These are phyloP conservation scores for Hypoxylon sp. DNA, from an alignment of 2,329 filamentous ascomycete species.

Conservation along the genomic window DNA sequence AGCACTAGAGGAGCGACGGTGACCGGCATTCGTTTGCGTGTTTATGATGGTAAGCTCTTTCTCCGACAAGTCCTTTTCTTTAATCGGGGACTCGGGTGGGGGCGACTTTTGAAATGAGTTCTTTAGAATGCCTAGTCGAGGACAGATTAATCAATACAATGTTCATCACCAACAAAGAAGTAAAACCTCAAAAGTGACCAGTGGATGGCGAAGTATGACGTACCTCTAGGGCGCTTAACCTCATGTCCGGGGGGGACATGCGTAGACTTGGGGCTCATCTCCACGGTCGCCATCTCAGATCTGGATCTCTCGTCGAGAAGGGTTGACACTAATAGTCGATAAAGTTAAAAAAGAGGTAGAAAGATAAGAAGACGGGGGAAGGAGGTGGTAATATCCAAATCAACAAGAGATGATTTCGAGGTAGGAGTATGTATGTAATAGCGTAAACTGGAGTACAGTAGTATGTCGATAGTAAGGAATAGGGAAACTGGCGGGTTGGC, in stretches of 20 bases:
- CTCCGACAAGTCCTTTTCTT: conserved; percentile 71
- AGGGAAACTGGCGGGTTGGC: conserved; percentile 24
- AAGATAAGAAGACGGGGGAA: neutral
- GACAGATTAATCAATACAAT: conserved; percentile 27
- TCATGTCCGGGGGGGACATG: conserved; percentile 45
- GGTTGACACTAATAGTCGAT: conserved; percentile 2
- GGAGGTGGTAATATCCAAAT: conserved; percentile 4
- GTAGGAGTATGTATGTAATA: conserved; percentile 18
- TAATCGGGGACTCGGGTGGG: conserved; percentile 66
- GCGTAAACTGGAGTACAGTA: neutral
- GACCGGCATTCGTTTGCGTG: conserved; percentile 93
- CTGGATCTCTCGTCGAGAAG: conserved; percentile 1
- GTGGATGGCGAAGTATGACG: conserved; percentile 34
- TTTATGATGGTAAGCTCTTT: conserved; percentile 96
- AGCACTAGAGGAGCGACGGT: conserved; percentile 84
- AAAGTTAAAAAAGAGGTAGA: conserved; percentile 16
- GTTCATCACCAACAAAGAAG: conserved; percentile 9
- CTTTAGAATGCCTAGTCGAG: conserved; percentile 85
- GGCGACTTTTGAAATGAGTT: conserved; percentile 81
- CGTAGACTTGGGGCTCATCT: conserved; percentile 48
- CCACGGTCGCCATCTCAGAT: conserved; percentile 51
- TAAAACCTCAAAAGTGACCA: neutral
- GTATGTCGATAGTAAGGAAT: conserved; percentile 7
- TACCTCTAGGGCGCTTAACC: conserved; percentile 54
- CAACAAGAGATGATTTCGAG: conserved; percentile 15